Evolutionary conservation across 2,329 filamentous ascomycete species (phyloP).

Genomic region (Alternaria sp.): DNA sequence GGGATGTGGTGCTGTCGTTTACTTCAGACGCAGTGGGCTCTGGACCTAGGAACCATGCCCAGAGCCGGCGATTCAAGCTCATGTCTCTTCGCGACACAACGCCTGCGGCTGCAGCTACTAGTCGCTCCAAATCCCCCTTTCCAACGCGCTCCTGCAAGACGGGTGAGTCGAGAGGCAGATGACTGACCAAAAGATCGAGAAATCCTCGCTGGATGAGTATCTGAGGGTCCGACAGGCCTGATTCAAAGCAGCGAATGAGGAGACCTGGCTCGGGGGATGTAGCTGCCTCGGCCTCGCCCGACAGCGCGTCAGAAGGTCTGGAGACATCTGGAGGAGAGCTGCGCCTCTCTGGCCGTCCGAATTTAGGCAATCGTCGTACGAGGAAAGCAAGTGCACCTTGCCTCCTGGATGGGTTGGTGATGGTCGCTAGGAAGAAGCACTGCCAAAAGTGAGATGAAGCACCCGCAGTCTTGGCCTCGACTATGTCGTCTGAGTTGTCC

Average conservation of each 20-base stretch:
- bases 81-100: constrained; percentile 92
- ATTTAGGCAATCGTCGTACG: constrained; percentile 75
- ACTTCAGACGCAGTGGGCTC: constrained; percentile 58
- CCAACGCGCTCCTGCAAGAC: constrained; percentile 80
- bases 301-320: constrained; percentile 42
- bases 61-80: constrained; percentile 93
- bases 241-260: constrained; percentile 87
- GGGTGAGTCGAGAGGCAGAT: constrained; percentile 82
- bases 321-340: constrained; percentile 24
- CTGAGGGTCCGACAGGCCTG: constrained; percentile 85
- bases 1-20: constrained; percentile 42
- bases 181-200: constrained; percentile 87
- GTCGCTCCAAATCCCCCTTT: constrained; percentile 75
- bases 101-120: constrained; percentile 82
- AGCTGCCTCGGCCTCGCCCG: constrained; percentile 67
- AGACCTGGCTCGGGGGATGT: constrained; percentile 90
- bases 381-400: constrained; percentile 89
- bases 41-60: constrained; percentile 93
- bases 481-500: constrained; percentile 57
- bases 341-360: constrained; percentile 54
- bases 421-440: constrained; percentile 91
- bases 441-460: constrained; percentile 97
- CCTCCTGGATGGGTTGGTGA: constrained; percentile 84
- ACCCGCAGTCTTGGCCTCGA: constrained; percentile 40
- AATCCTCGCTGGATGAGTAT: constrained; percentile 92